Base-by-base conservation (phyloP, 441 rosid genomes). In the Omphalea diandra region DNA sequence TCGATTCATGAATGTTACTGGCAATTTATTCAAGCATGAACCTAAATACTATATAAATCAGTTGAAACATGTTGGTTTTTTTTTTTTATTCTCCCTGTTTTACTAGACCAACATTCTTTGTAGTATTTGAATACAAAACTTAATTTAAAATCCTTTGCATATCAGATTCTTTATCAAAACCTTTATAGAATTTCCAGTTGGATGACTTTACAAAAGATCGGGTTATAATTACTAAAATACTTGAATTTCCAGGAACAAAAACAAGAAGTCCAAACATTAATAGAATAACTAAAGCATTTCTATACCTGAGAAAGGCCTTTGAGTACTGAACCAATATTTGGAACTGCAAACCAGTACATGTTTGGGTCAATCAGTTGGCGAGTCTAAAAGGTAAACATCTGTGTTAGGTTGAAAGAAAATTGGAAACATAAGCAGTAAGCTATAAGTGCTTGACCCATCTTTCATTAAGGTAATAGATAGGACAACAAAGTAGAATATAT, bases 261-360 rank as follows among this genome's bases (percentile, higher is more conserved):
- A 47, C 2, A 47, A 47, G 12, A 20, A 65, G n/a, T 31, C 17
- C 41, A 65, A 5, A 53, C 1, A 10, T 26, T 9, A 71, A 7
- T 8, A 44, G 44, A 63, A 20, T 57, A 68, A 68, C 10, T 9
- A 55, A 24, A 75, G 24, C 31, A 29, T 27, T 49, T 44, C 20
- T 41, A 35, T 84, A 92, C 99, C 96, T 92, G 97, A 74, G 87
- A 75, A 50, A 95, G 86, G 70, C 94, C 96, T 83, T 94, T 94
- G 63, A 91, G 86, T 73, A 92, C 63, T 56, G 90, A 82, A 64
- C 99, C 97, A 43, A 87, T 85, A 80, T 82, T 84, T 47, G 98
- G 99, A 76, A 95, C 83, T 63, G 99, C 85, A 82, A 95, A 88
- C 97, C 97, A 90, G 78, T 90, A 95, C 90, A 87, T 84, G 82